These are phyloP conservation scores for Halophytophthora polymorphica DNA, from an alignment of 352 stramenopile species.

Conservation along the genomic window DNA sequence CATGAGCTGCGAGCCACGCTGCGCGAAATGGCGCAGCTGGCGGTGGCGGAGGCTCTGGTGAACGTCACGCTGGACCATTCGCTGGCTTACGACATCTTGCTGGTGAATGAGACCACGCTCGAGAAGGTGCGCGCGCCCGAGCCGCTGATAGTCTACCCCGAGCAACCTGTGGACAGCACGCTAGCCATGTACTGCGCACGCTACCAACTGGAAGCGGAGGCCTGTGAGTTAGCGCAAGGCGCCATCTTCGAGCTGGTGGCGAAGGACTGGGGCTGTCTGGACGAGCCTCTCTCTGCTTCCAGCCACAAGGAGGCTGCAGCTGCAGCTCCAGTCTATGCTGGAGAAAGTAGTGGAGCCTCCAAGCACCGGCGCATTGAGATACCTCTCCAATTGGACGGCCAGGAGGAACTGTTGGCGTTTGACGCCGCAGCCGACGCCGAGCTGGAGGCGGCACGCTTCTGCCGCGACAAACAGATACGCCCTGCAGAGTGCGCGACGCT, in stretches of 20 bases:
- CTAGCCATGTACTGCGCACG: conserved; percentile 28
- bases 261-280: conserved; percentile 49
- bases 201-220: conserved; percentile 13
- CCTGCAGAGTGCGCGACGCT: conserved; percentile 29
- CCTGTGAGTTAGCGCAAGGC: conserved; percentile 9
- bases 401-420: conserved; percentile 14
- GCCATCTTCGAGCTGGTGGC: conserved; percentile 28
- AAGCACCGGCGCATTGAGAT: conserved; percentile 7
- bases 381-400: conserved; percentile 17
- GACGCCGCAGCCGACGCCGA: conserved; percentile 24
- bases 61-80: conserved; percentile 60
- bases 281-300: not conserved
- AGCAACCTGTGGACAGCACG: conserved; percentile 31
- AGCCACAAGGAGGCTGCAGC: too few species aligned
- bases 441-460: conserved; percentile 39
- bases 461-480: conserved; percentile 20
- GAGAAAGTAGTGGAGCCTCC: not conserved
- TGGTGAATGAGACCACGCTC: conserved; percentile 8
- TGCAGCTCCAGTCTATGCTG: not conserved
- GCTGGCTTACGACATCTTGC: conserved; percentile 38
- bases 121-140: conserved; percentile 18
- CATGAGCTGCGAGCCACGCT: conserved; percentile 33
- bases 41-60: conserved; percentile 42
- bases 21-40: conserved; percentile 42
- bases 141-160: conserved; percentile 30